Base-by-base conservation (phyloP, 2,329 filamentous ascomycete genomes). In the Beauveria scarabaeidicola region DNA sequence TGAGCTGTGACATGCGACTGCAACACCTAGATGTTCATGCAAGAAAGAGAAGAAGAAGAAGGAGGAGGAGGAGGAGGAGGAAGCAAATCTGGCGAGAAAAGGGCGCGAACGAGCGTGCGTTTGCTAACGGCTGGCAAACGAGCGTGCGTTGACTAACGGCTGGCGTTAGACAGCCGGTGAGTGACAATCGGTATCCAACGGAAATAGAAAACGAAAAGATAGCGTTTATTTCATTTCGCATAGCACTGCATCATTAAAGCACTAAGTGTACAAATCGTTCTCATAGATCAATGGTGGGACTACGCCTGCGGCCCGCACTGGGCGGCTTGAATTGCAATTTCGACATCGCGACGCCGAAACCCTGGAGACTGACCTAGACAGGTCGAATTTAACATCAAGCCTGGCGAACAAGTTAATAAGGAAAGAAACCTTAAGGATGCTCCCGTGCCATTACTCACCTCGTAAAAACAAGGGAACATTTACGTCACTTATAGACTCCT, bases 331-430 rank as follows among this genome's bases (percentile, higher is more conserved):
- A 59, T 29, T 17, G 62, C 62, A 29, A 40, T 43, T 25, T 62
- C 62, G 15, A 62, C 62, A 13, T 63, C 62, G 29, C 52, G 43
- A 25, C 62, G 62, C 25, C 62, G 54, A 23, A 62, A 63, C 2
- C 62, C 62, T 5, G 62, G 58, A n/a, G 58, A 61, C 41, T 61
- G 59, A 23, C 62, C 62, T 5, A 63, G 27, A 19, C 61, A 62
- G 2, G 61, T 51, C 10, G 62, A n/a, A 21, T 61, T 61, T 11
- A 58, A 17, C 36, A 63, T 47, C 15, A 63, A 46, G 19, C 54
- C 62, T 63, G 6, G 13, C 3, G 8, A 17, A 43, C 0, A 11
- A 13, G 5, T 15, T 36, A 50, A 17, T 44, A 3, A 36, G 15
- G 13, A 19, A 17, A 4, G 13, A 10, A 17, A 29, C 1, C 19